Evolutionary conservation across 2,329 filamentous ascomycete genomes (phyloP), one percentile per base, ranked within the genome.

Genomic region (Tolypocladium amazonense): DNA sequence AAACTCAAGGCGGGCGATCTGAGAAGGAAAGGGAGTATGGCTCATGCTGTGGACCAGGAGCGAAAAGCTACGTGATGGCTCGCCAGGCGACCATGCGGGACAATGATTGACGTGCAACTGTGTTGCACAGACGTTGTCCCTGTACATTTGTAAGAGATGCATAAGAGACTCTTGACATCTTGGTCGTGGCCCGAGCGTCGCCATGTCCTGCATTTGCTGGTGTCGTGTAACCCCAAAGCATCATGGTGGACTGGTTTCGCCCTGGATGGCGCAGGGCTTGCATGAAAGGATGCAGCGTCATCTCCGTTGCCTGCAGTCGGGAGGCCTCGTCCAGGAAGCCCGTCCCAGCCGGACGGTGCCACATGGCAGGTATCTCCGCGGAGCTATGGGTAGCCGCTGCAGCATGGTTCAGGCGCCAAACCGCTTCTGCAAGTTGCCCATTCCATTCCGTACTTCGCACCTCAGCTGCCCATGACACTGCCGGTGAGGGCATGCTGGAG

Each of bases 1-100:
- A 82, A 87, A 62, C 72, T 83, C 37, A 83, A 83, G 68, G 81
- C 81, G 0, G 78, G 78, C 0, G 79, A 76, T 4, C 65, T 82
- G 53, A 72, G 79, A 60, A 71, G 79, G 52, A 81, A 79, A 66
- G 74, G 73, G 25, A 76, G 74, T 62, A 73, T 76, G 65, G 67
- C 38, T 39, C 38, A 71, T 30, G 66, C 66, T 4, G 68, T 59
- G 50, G 66, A 71, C 23, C 33, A 52, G 12, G 45, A 62, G 25
- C 56, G 59, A 37, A 58, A 58, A 27, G 43, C 20, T 33, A 12
- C 23, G 35, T 58, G 45, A 58, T 12, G 39, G 39, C 27, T 33
- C 12, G 56, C 15, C 39, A 12, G 18, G 41, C 15, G 15, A 35
- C 25, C 33, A 38, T 41, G 8, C 14, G 4, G 8, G 18, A 18